Percentiles rank a stretch among this genome's conserved stretches.
These are phyloP conservation scores for Suillus americanus DNA, from an alignment of 768 basidiomycete genomes.

Conservation along the genomic window DNA sequence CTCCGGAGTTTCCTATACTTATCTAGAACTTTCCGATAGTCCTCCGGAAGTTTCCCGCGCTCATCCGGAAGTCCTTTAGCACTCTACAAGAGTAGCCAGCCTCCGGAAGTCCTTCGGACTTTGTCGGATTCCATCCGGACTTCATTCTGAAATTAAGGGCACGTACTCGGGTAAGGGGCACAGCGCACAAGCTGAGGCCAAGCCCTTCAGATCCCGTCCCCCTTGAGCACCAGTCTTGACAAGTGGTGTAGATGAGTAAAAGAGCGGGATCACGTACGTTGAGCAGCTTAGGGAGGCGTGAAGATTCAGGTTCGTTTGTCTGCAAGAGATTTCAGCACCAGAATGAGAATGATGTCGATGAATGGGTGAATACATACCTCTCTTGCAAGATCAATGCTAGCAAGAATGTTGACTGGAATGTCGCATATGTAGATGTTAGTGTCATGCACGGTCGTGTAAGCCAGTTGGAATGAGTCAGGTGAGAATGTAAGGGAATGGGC, in stretches of 20 bases:
- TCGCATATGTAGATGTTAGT: not conserved
- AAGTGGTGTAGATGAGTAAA: not conserved
- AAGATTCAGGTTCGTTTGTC: not conserved
- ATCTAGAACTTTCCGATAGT: too few species aligned
- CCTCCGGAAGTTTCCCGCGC: too few species aligned
- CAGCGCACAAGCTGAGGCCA: too few species aligned
- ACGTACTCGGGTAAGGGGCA: too few species aligned
- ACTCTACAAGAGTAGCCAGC: too few species aligned
- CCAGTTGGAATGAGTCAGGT: not conserved
- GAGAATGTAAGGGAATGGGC: not conserved
- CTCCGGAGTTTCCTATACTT: too few species aligned
- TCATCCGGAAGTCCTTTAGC: too few species aligned
- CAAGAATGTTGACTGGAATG: not conserved
- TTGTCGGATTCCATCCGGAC: too few species aligned
- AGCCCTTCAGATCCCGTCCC: too few species aligned
- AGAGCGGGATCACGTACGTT: not conserved
- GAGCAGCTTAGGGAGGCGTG: not conserved
- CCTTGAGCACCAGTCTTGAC: too few species aligned
- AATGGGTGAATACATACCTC: not conserved
- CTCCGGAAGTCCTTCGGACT: too few species aligned
- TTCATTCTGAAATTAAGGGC: too few species aligned
- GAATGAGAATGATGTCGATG: not conserved
- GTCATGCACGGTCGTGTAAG: not conserved
- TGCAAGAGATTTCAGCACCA: not conserved
- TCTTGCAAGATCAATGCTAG: not conserved